Conservation (phyloP, 176 grass and related monocot genomes). For the Dactylis glomerata region DNA sequence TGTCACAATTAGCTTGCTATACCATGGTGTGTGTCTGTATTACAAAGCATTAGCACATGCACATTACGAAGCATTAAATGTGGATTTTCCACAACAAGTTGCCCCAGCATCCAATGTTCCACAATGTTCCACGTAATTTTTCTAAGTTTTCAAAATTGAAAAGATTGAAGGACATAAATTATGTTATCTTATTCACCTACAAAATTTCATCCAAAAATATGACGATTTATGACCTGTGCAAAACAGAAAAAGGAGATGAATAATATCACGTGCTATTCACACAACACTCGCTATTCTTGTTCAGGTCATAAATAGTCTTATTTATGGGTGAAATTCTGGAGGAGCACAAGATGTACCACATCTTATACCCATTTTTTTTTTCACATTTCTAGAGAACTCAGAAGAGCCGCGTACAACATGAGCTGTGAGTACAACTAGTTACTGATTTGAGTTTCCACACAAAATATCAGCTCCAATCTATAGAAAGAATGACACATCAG, state of each 20-base stretch:
- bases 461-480: background rate
- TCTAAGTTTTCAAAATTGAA: background rate
- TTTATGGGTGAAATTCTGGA: background rate
- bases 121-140: background rate
- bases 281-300: background rate
- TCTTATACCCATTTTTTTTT: background rate
- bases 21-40: background rate
- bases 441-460: background rate
- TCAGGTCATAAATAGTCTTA: background rate
- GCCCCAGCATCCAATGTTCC: background rate
- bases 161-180: background rate
- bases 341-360: background rate
- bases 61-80: background rate
- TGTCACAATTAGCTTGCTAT: background rate
- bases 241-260: background rate
- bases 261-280: background rate
- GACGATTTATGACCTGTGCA: background rate
- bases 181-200: background rate
- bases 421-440: background rate
- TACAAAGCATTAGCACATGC: background rate
- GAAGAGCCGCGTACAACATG: background rate
- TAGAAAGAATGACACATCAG: background rate
- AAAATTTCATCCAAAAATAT: background rate
- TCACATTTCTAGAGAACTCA: background rate
- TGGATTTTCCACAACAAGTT: background rate